Evolutionary conservation across 306 rosid species (phyloP).

Genomic region (Ormosia emarginata): DNA sequence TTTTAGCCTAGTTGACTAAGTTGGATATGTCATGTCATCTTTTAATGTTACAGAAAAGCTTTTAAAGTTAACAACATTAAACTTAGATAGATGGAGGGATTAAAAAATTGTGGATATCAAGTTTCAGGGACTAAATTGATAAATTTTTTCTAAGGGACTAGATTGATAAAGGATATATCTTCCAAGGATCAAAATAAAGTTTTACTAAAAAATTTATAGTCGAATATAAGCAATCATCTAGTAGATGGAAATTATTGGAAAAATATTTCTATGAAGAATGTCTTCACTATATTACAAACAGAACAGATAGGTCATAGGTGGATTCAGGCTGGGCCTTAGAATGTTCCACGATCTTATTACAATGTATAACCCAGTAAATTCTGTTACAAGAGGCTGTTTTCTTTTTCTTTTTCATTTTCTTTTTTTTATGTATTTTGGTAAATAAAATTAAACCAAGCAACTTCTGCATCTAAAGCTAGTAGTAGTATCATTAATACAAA

Average conservation of each 20-base stretch:
- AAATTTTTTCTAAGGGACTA: too few species aligned
- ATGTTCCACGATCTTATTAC: background rate
- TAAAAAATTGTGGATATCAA: too few species aligned
- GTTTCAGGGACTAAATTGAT: too few species aligned
- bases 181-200: too few species aligned
- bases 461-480: background rate
- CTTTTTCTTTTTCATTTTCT: background rate
- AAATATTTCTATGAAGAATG: background rate
- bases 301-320: background rate
- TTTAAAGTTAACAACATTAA: too few species aligned
- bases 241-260: background rate
- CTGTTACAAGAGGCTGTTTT: background rate
- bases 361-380: background rate
- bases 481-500: background rate
- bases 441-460: slow-evolving; percentile 12
- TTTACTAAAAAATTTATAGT: background rate
- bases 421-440: background rate
- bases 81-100: too few species aligned
- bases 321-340: background rate
- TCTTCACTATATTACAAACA: background rate
- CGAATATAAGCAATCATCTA: background rate
- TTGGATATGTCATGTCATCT: too few species aligned
- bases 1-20: too few species aligned
- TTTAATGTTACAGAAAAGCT: too few species aligned
- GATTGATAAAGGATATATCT: too few species aligned